Evolutionary conservation across 1,284 basidiomycete genomes (phyloP), one percentile per base, ranked within the genome.

Genomic region (Chalciporus sp.): DNA sequence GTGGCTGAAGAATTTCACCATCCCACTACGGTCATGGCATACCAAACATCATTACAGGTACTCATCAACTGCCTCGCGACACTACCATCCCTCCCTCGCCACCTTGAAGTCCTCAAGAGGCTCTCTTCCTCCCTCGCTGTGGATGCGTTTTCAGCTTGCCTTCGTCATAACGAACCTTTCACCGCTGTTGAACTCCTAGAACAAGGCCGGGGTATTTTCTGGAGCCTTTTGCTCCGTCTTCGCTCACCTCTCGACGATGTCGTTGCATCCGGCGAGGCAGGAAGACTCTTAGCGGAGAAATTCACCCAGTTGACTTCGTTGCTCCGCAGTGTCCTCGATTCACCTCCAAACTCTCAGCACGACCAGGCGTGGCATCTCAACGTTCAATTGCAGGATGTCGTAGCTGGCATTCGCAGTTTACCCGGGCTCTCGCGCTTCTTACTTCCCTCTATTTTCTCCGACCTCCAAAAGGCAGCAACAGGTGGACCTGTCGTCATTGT

Each of bases 401-500:
- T 31, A 12, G 12, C 29, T 31, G 10, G 12, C 10, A 31, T 31
- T 39, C 45, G 45, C 16, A 17, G 17, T 14, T 42, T 54, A 27
- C 42, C 45, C 7, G 64, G 54, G 2, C 63, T 64, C 45, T 52
- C 52, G 11, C 44, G 53, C 4, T 67, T 67, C 31, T 46, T 67
- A 17, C 47, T 54, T 27, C 52, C 66, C 1, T 39, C 41, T 27
- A 53, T 63, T 4, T 68, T 61, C 51, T 26, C 47, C 7, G 44
- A 47, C 23, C 63, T 73, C 9, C 60, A 52, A 26, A 19, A 48
- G 14, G 68, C 62, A 7, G 61, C 68, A 5, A 49, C 42, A 3
- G 62, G 61, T 14, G 71, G 72, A 1, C 71, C 72, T 0, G 64
- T 74, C 16, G 61, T 74, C 35, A 45, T 70, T 29, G 47, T 72